These are phyloP conservation scores for Nidula microcarpa DNA, from an alignment of 768 basidiomycete species.

Conservation along the genomic window DNA sequence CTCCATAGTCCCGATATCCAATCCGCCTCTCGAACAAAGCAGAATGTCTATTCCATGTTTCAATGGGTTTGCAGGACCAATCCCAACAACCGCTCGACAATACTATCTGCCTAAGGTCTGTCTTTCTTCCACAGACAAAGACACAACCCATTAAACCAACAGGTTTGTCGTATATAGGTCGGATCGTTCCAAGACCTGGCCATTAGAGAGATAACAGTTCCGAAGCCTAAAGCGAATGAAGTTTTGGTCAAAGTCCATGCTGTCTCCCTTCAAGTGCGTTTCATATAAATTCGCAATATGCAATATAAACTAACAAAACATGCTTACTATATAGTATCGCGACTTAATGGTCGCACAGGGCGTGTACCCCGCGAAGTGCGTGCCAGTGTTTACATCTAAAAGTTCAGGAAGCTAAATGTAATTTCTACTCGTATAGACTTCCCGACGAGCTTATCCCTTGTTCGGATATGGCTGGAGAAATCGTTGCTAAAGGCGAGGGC, in stretches of 20 bases:
- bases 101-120: too few species aligned
- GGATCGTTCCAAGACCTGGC: slow-evolving; percentile 19
- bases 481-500: slow-evolving; percentile 41
- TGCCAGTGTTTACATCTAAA: background rate
- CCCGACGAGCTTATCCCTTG: slow-evolving; percentile 27
- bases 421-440: slow-evolving; percentile 5
- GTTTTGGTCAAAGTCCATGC: slow-evolving; percentile 56
- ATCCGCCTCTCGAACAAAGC: too few species aligned
- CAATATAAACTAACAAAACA: too few species aligned
- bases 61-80: too few species aligned
- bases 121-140: too few species aligned
- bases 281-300: too few species aligned
- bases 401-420: too few species aligned
- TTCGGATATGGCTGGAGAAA: slow-evolving; percentile 57
- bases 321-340: slow-evolving; percentile 48
- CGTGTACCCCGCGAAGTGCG: slow-evolving; percentile 30
- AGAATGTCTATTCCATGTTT: too few species aligned
- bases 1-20: too few species aligned
- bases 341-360: slow-evolving; percentile 39
- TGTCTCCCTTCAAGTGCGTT: slow-evolving; percentile 48
- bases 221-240: slow-evolving; percentile 36
- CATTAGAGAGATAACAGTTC: slow-evolving; percentile 19
- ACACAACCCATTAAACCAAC: too few species aligned
- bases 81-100: too few species aligned
- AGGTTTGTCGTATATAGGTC: background rate